Base-by-base conservation (phyloP, 2,329 filamentous ascomycete genomes). In the Ophidiomyces ophidiicola region DNA sequence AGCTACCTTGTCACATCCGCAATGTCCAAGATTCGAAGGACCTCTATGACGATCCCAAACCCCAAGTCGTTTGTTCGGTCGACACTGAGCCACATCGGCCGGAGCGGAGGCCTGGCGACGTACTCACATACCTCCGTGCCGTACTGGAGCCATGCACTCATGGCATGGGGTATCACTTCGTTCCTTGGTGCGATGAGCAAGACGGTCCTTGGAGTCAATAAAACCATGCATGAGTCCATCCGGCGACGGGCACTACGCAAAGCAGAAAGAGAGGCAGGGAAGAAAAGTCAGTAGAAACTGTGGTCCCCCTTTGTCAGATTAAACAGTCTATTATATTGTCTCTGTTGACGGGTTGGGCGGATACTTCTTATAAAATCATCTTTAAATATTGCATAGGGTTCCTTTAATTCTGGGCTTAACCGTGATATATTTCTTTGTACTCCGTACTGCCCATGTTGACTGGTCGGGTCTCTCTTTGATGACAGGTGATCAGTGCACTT, bases 1-100 rank as follows among this genome's bases (percentile, higher is more conserved):
- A 86, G 82, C 51, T 92, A 98, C 61, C 76, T 98, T 33, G 83
- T 98, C 53, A 93, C 86, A 3, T 88, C 84, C 1, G 85, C 88
- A 54, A 98, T 98, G 90, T 88, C 82, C 64, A 98, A 98, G 72
- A 77, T 98, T 52, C 80, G 84, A 53, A 80, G 79, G 41, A 68
- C 85, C 0, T 88, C 75, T 47, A 62, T 78, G 32, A 67, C 86
- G 42, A 81, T 96, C 32, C 90, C 90, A 6, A 85, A 72, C 43
- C 82, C 88, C 10, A 80, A 79, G 58, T 67, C 71, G 39, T 96
- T 96, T 59, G 90, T 98, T 41, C 75, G 73, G 52, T 69, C 82
- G 5, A 76, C 81, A 0, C 67, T 98, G 43, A 66, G 72, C 47
- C 94, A 90, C 69, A 72, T 98, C 52, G 88, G 88, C 6, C 64